Base-by-base conservation (phyloP, 225 moss, liverwort and hornwort species). In the Marchantia paleacea region DNA sequence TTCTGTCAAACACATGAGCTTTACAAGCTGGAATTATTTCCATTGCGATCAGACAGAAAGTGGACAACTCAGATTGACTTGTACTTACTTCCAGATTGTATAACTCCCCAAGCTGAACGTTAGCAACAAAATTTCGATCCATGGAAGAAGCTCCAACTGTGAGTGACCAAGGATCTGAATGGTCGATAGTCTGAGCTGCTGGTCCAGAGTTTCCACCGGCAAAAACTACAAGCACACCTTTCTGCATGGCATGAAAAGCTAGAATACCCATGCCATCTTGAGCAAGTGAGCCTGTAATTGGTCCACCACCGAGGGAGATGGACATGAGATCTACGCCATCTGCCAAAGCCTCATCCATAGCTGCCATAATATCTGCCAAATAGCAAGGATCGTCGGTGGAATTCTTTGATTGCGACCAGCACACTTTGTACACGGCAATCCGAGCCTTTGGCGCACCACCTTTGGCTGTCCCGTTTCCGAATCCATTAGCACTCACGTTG, bases 291-390 rank as follows among this genome's bases (percentile, higher is more conserved):
- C n/a, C n/a, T 1, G 80, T 52, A 1, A 86, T 69, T 19, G n/a
- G 47, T 1, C 7, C 6, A 30, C 30, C 50, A 12, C 89, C 93
- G 0, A 93, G 85, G 0, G 91, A 91, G 4, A 92, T 68, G 11
- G 93, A 92, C 12, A 93, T 86, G 26, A 93, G 77, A 51, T 93
- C 91, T 14, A 93, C 92, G 8, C 92, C 90, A 30, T 93, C 93
- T 8, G 69, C 54, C 29, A 92, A 85, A 3, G 93, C 91, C 77
- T 83, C 87, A 14, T 92, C 90, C 54, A 89, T 90, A 1, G 88
- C 93, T 4, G 92, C 93, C 39, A 93, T 81, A 11, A 93, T 82
- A 80, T 93, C 93, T 29, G 91, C 87, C 69, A 88, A 90, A 67
- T 82, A 86, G 79, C 93, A 91, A 2, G 79, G 79, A 49, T 5